These are phyloP conservation scores for Camellia oleifera DNA, from an alignment of 179 eudicot genomes.

Conservation along the genomic window DNA sequence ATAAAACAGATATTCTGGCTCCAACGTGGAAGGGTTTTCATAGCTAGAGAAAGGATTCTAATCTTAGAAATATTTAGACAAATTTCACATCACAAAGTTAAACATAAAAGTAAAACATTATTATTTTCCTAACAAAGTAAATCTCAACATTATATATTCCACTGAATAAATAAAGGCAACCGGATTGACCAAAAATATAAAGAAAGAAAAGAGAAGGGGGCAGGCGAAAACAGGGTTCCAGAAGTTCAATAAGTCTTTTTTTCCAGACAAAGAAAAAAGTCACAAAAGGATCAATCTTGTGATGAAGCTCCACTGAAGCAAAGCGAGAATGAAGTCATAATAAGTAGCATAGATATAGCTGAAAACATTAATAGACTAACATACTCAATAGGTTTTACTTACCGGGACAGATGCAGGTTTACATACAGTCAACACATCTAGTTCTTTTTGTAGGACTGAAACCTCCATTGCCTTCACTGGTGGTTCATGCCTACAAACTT, in stretches of 20 bases:
- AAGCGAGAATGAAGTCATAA: not conserved
- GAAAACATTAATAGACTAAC: slow-evolving; percentile 13
- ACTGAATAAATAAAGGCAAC: not conserved
- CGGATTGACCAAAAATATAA: not conserved
- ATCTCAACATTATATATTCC: not conserved
- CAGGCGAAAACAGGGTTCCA: not conserved
- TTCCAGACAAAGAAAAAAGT: too few relatives aligned
- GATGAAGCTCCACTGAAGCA: not conserved
- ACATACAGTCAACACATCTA: slow-evolving; percentile 82
- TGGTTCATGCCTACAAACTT: slow-evolving; percentile 93
- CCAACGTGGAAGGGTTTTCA: too few relatives aligned
- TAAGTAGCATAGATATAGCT: not conserved
- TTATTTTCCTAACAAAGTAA: not conserved
- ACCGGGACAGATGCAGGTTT: slow-evolving; percentile 97
- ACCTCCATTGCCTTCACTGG: slow-evolving; percentile 92
- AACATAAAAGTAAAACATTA: not conserved
- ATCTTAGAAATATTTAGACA: not conserved
- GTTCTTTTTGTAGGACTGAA: slow-evolving; percentile 63
- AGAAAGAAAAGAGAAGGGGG: not conserved
- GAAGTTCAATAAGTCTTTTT: not conserved
- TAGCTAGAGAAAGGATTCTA: too few relatives aligned
- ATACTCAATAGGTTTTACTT: slow-evolving; percentile 27
- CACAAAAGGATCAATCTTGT: not conserved
- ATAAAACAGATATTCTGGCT: too few relatives aligned
- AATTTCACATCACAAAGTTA: not conserved